Base-by-base conservation (phyloP, 2,329 filamentous ascomycete species). In the Trichoderma brevicompactum region DNA sequence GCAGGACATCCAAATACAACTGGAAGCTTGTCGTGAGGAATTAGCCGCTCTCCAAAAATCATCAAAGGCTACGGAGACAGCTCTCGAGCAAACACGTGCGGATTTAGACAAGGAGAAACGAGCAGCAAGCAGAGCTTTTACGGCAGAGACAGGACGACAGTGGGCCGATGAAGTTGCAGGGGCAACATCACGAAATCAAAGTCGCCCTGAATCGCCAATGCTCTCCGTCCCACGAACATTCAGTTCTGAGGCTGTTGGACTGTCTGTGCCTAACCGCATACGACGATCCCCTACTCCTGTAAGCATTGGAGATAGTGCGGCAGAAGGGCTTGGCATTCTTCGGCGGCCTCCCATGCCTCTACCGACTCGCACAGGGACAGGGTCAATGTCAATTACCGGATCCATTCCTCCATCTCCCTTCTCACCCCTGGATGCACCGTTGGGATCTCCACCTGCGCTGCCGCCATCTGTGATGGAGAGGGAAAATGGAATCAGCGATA, bases 11-110 rank as follows among this genome's bases (percentile, higher is more conserved):
- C 86, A 82, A 71, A 88, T 83, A 43, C 85, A 86, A 63, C 81
- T 90, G n/a, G 83, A 86, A n/a, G 82, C 79, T 15, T 85, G 87
- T 63, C 86, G 85, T 62, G 79, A 82, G 3, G 83, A 88, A 68
- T 76, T 90, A 32, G 85, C 88, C 52, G 79, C 83, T 15, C 79
- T 96, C 3, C 87, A 88, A 68, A 83, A 84, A 66, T 85, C 86
- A n/a, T 83, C 88, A 23, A 85, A 89, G 69, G 83, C 89, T 67
- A 82, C 89, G 8, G 85, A 95, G 71, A 80, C 85, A 8, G 86
- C 89, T 5, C 79, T 93, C 1, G 78, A 83, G 34, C 85, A 90
- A 67, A 75, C 79, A 1, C 80, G 75, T 55, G 74, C 79, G 13
- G 83, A 86, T 7, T 75, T 84, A 2, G 82, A 86, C 65, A 83